phyloP scores from a whole-genome alignment of 2,329 filamentous ascomycete species.

The Kalmusia sp. region DNA sequence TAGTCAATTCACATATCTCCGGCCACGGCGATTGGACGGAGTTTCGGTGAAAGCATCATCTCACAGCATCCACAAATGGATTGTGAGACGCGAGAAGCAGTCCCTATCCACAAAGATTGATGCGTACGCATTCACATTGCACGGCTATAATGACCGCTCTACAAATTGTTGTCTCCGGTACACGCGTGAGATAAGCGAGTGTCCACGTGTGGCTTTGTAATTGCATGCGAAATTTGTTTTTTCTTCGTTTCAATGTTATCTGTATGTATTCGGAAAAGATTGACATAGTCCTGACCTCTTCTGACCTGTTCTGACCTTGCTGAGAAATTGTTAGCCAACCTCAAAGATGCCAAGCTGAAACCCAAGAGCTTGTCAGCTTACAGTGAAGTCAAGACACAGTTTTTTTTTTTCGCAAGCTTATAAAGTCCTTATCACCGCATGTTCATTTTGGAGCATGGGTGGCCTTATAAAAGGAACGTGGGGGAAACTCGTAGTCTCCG shows the following conservation, averaged over 20 bases:
- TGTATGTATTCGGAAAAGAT: neutral
- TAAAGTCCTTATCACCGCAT: neutral
- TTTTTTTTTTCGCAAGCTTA: neutral
- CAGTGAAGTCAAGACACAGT: neutral
- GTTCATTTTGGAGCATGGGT: neutral
- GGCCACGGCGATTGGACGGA: neutral
- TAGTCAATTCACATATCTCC: constrained; percentile 2
- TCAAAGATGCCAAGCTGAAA: neutral
- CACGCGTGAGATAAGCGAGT: neutral
- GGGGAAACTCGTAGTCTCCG: too few species aligned
- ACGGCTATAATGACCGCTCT: neutral
- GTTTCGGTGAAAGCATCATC: neutral
- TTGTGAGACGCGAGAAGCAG: neutral
- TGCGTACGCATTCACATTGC: neutral
- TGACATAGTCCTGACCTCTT: neutral
- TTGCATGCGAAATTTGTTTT: too few species aligned
- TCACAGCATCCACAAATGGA: neutral
- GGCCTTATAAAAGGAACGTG: too few species aligned
- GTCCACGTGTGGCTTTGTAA: neutral
- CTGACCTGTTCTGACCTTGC: constrained; percentile 4
- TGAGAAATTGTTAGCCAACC: neutral
- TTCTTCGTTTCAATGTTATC: too few species aligned
- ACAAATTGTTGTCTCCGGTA: neutral
- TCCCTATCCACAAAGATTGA: neutral
- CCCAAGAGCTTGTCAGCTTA: neutral